phyloP scores from a whole-genome alignment of 2,329 filamentous ascomycete species.

The Sarocladium brachiariae region DNA sequence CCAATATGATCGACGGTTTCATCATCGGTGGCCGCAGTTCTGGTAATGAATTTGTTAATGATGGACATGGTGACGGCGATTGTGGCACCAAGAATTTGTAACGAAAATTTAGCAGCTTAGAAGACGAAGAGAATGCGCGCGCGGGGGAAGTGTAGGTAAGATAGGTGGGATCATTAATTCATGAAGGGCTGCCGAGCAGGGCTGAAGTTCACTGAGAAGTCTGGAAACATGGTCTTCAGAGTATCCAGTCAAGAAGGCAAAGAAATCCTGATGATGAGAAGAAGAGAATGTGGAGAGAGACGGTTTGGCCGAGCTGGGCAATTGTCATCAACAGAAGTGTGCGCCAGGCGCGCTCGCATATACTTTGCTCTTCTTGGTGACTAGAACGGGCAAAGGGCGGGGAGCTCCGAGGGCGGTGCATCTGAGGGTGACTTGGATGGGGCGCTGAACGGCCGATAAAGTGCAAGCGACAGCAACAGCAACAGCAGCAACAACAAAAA shows the following conservation, averaged over 20 bases:
- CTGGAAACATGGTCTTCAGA: not conserved
- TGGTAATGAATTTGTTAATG: slow-evolving; percentile 45
- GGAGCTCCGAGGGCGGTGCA: slow-evolving; percentile 8
- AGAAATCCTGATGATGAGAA: not conserved
- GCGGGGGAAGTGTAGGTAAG: slow-evolving; percentile 19
- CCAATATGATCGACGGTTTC: slow-evolving; percentile 71
- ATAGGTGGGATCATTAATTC: slow-evolving; percentile 32
- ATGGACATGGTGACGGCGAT: slow-evolving; percentile 28
- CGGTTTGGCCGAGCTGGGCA: not conserved
- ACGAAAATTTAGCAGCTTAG: slow-evolving; percentile 8
- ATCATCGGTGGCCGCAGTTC: slow-evolving; percentile 56
- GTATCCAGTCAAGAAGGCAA: not conserved
- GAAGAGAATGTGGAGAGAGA: slow-evolving; percentile 1
- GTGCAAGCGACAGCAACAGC: not conserved
- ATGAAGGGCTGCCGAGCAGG: slow-evolving; percentile 31
- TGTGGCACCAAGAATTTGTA: not conserved
- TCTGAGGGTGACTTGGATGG: not conserved
- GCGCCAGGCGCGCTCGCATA: not conserved
- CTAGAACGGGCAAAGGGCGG: slow-evolving; percentile 7
- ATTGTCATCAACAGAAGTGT: slow-evolving; percentile 5
- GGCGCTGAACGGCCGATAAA: not conserved
- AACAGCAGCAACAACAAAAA: not conserved
- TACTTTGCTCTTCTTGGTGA: slow-evolving; percentile 6
- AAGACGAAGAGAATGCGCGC: slow-evolving; percentile 13
- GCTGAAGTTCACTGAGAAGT: slow-evolving; percentile 15